phyloP scores from a whole-genome alignment of 176 grass and related monocot genomes.

The Triticum urartu region DNA sequence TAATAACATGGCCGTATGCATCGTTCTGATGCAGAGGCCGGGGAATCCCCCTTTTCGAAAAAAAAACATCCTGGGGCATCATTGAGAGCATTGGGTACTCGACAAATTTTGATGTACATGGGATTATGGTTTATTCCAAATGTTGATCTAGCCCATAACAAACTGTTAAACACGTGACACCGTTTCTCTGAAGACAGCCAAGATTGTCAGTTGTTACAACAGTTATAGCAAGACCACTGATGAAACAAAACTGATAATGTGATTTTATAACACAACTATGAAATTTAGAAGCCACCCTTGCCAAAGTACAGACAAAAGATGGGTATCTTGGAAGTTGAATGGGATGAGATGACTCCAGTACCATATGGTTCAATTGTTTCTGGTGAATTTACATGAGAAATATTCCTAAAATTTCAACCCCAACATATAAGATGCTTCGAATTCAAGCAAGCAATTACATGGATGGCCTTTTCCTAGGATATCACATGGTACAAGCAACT shows the following conservation, averaged over 20 bases:
- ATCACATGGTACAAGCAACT: neutral
- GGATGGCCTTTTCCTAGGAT: neutral
- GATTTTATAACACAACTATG: neutral
- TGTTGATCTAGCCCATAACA: neutral
- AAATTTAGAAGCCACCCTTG: constrained; percentile 13
- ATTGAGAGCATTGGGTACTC: too few relatives aligned
- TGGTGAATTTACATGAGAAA: neutral
- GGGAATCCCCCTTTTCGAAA: too few relatives aligned
- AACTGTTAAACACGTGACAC: neutral
- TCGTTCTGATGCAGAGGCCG: too few relatives aligned
- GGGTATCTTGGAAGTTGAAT: neutral
- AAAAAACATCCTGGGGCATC: too few relatives aligned
- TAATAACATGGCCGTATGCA: too few relatives aligned
- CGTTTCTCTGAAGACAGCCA: neutral
- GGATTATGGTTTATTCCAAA: too few relatives aligned
- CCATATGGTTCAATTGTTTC: neutral
- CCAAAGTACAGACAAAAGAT: neutral
- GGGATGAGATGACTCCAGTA: too few relatives aligned
- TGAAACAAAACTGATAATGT: neutral
- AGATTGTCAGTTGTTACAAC: neutral
- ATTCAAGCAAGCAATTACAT: neutral
- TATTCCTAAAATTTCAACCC: neutral
- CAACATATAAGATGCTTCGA: neutral
- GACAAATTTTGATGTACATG: too few relatives aligned
- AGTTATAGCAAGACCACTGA: neutral